Evolutionary conservation across 805 yeast species (phyloP), one percentile per base, ranked within the genome.

Genomic region (Metschnikowia kunwiensis): DNA sequence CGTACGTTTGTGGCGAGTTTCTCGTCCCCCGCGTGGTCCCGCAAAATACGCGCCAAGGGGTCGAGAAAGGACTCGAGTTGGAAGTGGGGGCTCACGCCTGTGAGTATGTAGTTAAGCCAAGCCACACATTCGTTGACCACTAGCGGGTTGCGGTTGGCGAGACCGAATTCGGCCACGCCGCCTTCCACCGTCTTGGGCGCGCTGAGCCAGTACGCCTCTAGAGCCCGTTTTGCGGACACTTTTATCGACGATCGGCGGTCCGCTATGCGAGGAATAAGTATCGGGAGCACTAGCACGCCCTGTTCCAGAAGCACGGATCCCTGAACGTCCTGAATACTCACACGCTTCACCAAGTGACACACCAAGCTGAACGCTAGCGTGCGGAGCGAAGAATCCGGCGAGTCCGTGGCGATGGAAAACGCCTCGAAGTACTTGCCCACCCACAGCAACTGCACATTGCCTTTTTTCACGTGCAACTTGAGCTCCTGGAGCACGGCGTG

Each of bases 281-380:
- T 65, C 2, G 84, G 84, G 4, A 79, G 52, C 3, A 75, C 70
- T 16, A 64, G 54, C 36, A 60, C 63, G 25, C 73, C 63, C 24
- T 72, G 71, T 2, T 58, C 53, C 40, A 60, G 60, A 27, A 78
- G 58, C 0, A 71, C 61, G 10, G 35, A 17, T 2, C 65, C 65
- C 7, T 55, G 50, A 1, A 65, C 57, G 45, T 77, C 81, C 55
- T 78, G 84, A 56, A 76, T 72, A 30, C 77, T 70, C 5, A 78
- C 74, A 14, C 84, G 58, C 40, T 77, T 78, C 20, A 78, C 70
- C 34, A 78, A 54, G 48, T 78, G 82, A 32, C 79, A 75, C 4
- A 76, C 51, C 0, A 77, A 68, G 19, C 76, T 68, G 48, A 78
- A 77, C 2, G 77, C 66, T 15, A 57, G 36, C 1, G 65, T 42